Conservation (phyloP, 2,329 filamentous ascomycete genomes). For the Fusarium concolor region DNA sequence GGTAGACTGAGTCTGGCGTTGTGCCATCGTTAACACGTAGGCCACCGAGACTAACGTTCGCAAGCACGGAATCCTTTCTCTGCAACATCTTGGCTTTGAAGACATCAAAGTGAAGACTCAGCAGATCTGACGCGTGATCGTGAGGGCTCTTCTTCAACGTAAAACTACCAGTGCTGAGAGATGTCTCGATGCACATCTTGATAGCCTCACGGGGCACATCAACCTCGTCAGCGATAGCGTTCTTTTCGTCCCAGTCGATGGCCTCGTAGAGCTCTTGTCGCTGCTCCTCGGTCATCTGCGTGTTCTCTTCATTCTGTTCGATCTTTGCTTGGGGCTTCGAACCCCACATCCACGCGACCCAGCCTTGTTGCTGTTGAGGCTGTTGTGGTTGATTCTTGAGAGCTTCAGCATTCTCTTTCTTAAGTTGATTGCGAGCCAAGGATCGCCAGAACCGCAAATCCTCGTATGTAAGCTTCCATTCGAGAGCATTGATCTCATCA, state of each 20-base stretch:
- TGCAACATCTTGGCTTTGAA: slow-evolving; percentile 93
- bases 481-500: slow-evolving; percentile 79
- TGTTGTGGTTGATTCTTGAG: slow-evolving; percentile 70
- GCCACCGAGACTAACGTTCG: slow-evolving; percentile 90
- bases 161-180: slow-evolving; percentile 95
- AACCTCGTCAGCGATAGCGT: slow-evolving; percentile 85
- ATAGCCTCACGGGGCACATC: slow-evolving; percentile 91
- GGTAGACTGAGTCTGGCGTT: slow-evolving; percentile 88
- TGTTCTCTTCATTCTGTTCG: slow-evolving; percentile 75
- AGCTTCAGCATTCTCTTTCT: slow-evolving; percentile 93
- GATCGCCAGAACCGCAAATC: slow-evolving; percentile 98
- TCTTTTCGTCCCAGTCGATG: slow-evolving; percentile 98
- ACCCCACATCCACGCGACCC: slow-evolving; percentile 94
- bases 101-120: slow-evolving; percentile 93
- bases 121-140: slow-evolving; percentile 77
- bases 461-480: slow-evolving; percentile 91
- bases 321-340: slow-evolving; percentile 73
- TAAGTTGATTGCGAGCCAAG: slow-evolving; percentile 89
- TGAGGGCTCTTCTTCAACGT: slow-evolving; percentile 81
- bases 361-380: slow-evolving; percentile 78
- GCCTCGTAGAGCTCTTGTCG: slow-evolving; percentile 96
- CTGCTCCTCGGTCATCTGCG: slow-evolving; percentile 93
- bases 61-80: slow-evolving; percentile 88
- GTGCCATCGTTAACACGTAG: slow-evolving; percentile 96
- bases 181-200: slow-evolving; percentile 92